Evolutionary conservation across 176 grass and related monocot species (phyloP).

Genomic region (Pontederia crassipes): DNA sequence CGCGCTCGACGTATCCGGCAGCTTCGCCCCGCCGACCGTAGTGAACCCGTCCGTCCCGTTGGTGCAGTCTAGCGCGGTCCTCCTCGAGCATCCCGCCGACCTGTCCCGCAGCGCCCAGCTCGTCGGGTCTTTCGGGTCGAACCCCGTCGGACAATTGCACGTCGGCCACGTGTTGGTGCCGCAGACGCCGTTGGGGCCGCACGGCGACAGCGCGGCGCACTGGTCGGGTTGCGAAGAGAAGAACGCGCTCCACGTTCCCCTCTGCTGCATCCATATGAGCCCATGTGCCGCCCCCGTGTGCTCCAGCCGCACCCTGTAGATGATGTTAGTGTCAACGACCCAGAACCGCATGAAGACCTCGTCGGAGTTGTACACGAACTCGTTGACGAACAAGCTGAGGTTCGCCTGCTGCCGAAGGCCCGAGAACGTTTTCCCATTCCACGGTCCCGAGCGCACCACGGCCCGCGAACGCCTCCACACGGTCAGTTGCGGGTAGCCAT

Average conservation of each 20-base stretch:
- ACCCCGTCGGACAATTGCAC: constrained; percentile 44
- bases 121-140: constrained; percentile 34
- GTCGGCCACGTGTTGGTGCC: constrained; percentile 10
- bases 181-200: constrained; percentile 61
- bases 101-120: constrained; percentile 50
- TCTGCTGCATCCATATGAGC: constrained; percentile 32
- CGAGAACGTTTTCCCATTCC: constrained; percentile 59
- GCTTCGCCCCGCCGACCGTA: constrained; percentile 25
- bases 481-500: constrained; percentile 41
- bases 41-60: constrained; percentile 43
- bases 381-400: constrained; percentile 18
- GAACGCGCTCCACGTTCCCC: constrained; percentile 39
- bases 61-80: constrained; percentile 33
- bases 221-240: constrained; percentile 48
- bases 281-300: constrained; percentile 31
- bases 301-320: constrained; percentile 52
- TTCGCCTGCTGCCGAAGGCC: constrained; percentile 35
- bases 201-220: constrained; percentile 48
- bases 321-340: not conserved
- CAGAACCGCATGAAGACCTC: not conserved
- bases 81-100: constrained; percentile 40
- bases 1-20: constrained; percentile 61
- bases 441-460: constrained; percentile 47
- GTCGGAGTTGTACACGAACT: constrained; percentile 15
- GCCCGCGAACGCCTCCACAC: constrained; percentile 8